Percentiles rank a stretch among this genome's conserved stretches.
Evolutionary conservation across 2,329 filamentous ascomycete genomes (phyloP).

Genomic region (Ophiostoma sp.): DNA sequence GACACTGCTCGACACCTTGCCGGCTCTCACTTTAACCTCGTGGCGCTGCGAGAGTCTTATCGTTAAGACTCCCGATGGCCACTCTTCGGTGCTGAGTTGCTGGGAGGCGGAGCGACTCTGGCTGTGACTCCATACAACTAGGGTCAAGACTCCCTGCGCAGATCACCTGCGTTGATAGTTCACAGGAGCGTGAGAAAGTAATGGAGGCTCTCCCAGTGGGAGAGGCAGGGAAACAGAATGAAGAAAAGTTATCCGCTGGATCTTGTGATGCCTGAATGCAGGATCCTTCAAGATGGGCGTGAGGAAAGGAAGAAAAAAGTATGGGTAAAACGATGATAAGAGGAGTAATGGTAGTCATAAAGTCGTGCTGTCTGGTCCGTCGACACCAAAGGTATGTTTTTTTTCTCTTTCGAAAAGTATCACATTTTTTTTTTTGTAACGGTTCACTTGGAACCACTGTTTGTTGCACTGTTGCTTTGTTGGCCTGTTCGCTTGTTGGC

Average conservation of each 20-base stretch:
- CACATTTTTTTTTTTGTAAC: conserved; percentile 16
- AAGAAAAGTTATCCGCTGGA: not conserved
- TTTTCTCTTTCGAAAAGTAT: conserved; percentile 16
- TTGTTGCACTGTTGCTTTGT: not conserved
- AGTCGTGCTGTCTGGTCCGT: conserved; percentile 12
- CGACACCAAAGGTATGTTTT: conserved; percentile 13
- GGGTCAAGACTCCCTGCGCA: not conserved
- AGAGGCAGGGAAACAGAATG: not conserved
- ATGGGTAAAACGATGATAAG: conserved; percentile 34
- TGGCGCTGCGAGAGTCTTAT: conserved; percentile 35
- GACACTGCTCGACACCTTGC: conserved; percentile 58
- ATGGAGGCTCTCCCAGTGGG: not conserved
- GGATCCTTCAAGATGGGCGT: not conserved
- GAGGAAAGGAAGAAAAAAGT: not conserved
- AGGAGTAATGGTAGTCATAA: conserved; percentile 1
- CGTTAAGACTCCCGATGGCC: conserved; percentile 29
- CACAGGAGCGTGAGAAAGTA: not conserved
- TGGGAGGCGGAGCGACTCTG: conserved; percentile 49
- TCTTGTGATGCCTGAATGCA: not conserved
- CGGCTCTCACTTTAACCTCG: conserved; percentile 67
- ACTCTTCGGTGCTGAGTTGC: conserved; percentile 64
- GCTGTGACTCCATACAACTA: not conserved
- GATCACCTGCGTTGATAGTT: not conserved
- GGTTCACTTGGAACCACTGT: not conserved
- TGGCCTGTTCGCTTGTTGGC: not conserved